Conservation (phyloP, 257 asterid species). For the Nicotiana otophora region DNA sequence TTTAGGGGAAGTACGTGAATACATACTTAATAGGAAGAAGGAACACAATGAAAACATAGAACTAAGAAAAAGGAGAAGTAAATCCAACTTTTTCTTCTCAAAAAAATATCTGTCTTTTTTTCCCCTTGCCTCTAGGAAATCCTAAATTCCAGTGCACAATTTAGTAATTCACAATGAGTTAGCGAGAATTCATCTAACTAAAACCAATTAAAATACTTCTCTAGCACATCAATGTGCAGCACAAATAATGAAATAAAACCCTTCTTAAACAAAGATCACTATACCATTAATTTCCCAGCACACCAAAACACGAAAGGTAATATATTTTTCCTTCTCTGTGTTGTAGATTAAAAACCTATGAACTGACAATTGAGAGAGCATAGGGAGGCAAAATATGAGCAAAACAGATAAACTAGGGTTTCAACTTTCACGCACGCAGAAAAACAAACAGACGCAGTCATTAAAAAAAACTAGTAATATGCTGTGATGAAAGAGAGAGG, state of each 20-base stretch:
- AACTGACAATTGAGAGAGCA: not conserved
- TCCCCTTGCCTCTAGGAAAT: not conserved
- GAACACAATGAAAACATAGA: not conserved
- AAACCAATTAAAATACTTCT: not conserved
- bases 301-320: not conserved
- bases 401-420: constrained; percentile 8
- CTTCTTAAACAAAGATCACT: not conserved
- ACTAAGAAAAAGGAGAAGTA: not conserved
- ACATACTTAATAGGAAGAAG: not conserved
- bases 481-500: not conserved
- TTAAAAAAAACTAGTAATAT: not conserved
- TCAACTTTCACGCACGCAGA: not conserved
- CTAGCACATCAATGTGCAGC: not conserved
- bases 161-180: not conserved
- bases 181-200: not conserved
- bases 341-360: not conserved
- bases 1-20: not conserved
- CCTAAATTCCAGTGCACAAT: not conserved
- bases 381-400: not conserved
- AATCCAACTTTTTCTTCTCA: not conserved
- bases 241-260: not conserved
- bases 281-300: not conserved
- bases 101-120: not conserved
- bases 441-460: not conserved
- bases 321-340: not conserved